phyloP scores from a whole-genome alignment of 192 early-diverging fungal species.

The Gigaspora rosea region DNA sequence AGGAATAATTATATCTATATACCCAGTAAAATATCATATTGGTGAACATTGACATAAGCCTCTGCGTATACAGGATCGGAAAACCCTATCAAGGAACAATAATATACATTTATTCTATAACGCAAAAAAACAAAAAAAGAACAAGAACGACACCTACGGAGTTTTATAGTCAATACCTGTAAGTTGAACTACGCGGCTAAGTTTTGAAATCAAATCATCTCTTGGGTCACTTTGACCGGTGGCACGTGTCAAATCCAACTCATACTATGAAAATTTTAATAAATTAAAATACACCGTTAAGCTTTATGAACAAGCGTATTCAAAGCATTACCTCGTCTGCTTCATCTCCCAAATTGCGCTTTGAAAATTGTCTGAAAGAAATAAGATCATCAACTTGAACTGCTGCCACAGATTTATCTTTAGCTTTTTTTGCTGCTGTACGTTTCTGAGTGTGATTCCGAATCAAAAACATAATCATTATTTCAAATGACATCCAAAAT shows the following conservation, averaged over 20 bases:
- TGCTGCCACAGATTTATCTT: conserved; percentile 62
- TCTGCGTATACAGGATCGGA: conserved; percentile 99
- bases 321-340: conserved; percentile 58
- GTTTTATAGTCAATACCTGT: conserved; percentile 58
- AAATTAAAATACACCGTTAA: not conserved
- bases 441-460: conserved; percentile 39
- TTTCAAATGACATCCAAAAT: not conserved
- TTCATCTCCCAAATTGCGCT: conserved; percentile 62
- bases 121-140: not conserved
- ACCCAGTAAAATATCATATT: conserved; percentile 95
- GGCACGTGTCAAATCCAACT: conserved; percentile 87
- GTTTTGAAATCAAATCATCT: conserved; percentile 85
- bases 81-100: conserved; percentile 49
- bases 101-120: not conserved
- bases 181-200: conserved; percentile 92
- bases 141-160: not conserved
- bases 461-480: not conserved
- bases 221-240: conserved; percentile 70
- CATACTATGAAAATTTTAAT: conserved; percentile 53
- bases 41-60: conserved; percentile 95
- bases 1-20: conserved; percentile 9
- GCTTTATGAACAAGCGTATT: not conserved
- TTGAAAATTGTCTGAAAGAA: conserved; percentile 82
- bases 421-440: conserved; percentile 62
- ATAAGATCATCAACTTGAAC: conserved; percentile 91